Conservation (phyloP, 768 basidiomycete species). For the Tylopilus sp. region DNA sequence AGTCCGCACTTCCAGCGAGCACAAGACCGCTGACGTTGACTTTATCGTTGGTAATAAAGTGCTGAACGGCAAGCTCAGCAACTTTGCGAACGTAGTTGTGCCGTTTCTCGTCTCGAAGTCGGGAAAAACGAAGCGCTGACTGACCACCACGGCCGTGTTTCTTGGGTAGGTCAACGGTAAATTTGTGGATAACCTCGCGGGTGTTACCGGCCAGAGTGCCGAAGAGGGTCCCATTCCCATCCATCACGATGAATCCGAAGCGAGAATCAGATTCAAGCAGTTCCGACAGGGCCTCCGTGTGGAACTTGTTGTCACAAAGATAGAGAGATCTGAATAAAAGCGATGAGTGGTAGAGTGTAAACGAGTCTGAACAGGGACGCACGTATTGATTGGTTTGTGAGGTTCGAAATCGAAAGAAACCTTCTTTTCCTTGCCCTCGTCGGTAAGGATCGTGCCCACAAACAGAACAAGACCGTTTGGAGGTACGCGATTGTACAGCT, state of each 20-base stretch:
- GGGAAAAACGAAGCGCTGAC: constrained; percentile 98
- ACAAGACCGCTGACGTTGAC: constrained; percentile 97
- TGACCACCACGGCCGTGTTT: constrained; percentile 99
- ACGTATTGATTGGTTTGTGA: constrained; percentile 99
- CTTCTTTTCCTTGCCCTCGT: constrained; percentile 99
- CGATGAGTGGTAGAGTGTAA: neutral
- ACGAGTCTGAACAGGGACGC: constrained; percentile 28
- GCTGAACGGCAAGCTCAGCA: constrained; percentile 93
- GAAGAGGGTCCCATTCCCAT: constrained; percentile 95
- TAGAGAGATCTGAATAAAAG: constrained; percentile 74
- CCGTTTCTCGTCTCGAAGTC: constrained; percentile 97
- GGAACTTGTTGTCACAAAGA: constrained; percentile 99
- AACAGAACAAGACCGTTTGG: constrained; percentile 97
- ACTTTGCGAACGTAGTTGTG: constrained; percentile 99
- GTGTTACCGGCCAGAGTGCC: constrained; percentile 96
- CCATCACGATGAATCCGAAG: constrained; percentile 99
- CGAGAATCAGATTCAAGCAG: constrained; percentile 95
- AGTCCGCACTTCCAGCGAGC: constrained; percentile 94
- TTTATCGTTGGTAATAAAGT: constrained; percentile 97
- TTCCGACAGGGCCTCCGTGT: constrained; percentile 95
- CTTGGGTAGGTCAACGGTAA: constrained; percentile 98
- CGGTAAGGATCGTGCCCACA: constrained; percentile 96
- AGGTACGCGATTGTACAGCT: constrained; percentile 94
- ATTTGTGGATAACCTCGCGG: constrained; percentile 96
- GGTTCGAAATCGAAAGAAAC: constrained; percentile 98